Conservation (phyloP, 139 green algal species). For the Micromonas commoda region DNA sequence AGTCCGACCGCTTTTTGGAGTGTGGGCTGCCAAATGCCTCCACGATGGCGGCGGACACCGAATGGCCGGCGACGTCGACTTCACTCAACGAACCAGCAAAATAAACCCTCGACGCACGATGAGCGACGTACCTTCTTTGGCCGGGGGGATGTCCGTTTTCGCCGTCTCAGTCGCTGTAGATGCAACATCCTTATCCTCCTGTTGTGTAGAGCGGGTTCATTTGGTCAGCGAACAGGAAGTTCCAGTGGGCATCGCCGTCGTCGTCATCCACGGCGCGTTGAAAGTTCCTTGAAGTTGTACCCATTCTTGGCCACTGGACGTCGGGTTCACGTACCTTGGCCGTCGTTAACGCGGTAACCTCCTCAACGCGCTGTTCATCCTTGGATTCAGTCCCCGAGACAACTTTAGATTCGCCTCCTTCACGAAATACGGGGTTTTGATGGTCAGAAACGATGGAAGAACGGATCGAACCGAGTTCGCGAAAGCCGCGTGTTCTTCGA, state of each 20-base stretch:
- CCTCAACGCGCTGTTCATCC: too few relatives aligned
- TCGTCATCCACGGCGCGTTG: not conserved
- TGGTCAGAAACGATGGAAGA: too few relatives aligned
- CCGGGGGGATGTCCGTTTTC: not conserved
- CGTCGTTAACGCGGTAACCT: too few relatives aligned
- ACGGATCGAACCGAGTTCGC: too few relatives aligned
- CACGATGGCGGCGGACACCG: not conserved
- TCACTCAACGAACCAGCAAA: not conserved
- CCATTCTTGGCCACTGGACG: too few relatives aligned
- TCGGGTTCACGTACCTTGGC: not conserved
- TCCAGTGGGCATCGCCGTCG: not conserved
- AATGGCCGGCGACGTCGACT: not conserved
- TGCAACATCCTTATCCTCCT: not conserved
- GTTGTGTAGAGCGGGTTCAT: not conserved
- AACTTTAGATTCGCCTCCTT: too few relatives aligned
- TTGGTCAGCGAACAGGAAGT: not conserved
- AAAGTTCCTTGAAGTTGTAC: not conserved
- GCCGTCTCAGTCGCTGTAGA: not conserved
- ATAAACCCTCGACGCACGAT: not conserved
- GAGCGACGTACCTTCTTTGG: not conserved
- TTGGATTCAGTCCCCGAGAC: too few relatives aligned
- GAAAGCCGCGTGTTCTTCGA: too few relatives aligned
- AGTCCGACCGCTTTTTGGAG: too few relatives aligned
- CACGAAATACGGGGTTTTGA: too few relatives aligned
- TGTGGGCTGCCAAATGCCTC: too few relatives aligned